Conservation (phyloP, 2,329 filamentous ascomycete species). For the Xylaria multiplex region DNA sequence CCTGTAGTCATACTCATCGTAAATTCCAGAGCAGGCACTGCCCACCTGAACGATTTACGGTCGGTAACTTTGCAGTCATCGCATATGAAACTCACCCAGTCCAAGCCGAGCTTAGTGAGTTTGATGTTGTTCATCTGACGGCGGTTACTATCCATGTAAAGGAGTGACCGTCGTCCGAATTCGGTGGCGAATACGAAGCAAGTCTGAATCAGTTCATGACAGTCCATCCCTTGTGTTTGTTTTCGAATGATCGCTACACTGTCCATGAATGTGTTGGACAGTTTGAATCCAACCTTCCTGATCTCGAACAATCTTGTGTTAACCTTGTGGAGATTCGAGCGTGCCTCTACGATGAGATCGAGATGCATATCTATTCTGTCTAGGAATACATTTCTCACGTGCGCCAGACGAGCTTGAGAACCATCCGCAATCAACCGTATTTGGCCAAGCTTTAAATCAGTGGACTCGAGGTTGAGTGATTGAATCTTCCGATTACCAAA, state of each 20-base stretch:
- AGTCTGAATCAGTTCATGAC: constrained; percentile 95
- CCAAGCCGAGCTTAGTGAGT: constrained; percentile 88
- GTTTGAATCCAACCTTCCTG: constrained; percentile 92
- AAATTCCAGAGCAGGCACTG: constrained; percentile 93
- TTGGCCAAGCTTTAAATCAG: constrained; percentile 87
- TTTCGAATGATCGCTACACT: constrained; percentile 92
- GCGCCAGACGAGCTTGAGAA: constrained; percentile 79
- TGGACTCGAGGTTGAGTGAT: constrained; percentile 77
- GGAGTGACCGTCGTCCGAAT: constrained; percentile 92
- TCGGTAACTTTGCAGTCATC: constrained; percentile 96
- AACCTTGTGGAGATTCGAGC: constrained; percentile 92
- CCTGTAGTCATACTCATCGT: constrained; percentile 97
- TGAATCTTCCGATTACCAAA: constrained; percentile 79
- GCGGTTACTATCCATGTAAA: constrained; percentile 95
- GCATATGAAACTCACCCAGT: constrained; percentile 98
- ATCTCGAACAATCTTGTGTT: constrained; percentile 92
- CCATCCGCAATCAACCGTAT: constrained; percentile 89
- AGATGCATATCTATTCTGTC: constrained; percentile 85
- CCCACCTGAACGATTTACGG: constrained; percentile 96
- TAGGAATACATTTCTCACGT: constrained; percentile 80
- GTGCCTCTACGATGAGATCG: constrained; percentile 88
- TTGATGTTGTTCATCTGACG: constrained; percentile 98
- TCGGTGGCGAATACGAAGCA: constrained; percentile 99
- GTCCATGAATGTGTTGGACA: constrained; percentile 98
- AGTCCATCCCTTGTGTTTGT: constrained; percentile 84